Evolutionary conservation across 768 basidiomycete genomes (phyloP).

Genomic region (Lanmaoa pseudosensibilis): DNA sequence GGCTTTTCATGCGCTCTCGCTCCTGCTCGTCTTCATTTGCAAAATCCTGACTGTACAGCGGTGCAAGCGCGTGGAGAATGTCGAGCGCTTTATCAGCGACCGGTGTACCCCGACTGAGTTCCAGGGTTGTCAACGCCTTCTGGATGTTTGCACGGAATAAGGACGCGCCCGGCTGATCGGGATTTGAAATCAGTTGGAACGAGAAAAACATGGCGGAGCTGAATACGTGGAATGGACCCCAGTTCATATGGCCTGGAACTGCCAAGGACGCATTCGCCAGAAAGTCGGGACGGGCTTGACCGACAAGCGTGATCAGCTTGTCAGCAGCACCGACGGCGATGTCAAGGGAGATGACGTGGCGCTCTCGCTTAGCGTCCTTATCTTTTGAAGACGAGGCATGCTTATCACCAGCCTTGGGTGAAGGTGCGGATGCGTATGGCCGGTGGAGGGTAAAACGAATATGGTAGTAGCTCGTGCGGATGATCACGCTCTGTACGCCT

Average conservation of each 20-base stretch:
- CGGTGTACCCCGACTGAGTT: conserved; percentile 60
- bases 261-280: conserved; percentile 65
- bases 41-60: conserved; percentile 70
- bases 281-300: conserved; percentile 75
- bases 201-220: conserved; percentile 89
- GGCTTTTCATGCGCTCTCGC: conserved; percentile 58
- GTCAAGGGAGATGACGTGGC: conserved; percentile 60
- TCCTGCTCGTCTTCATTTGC: conserved; percentile 47
- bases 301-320: conserved; percentile 74
- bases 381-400: conserved; percentile 31
- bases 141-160: conserved; percentile 75
- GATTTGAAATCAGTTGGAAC: conserved; percentile 81
- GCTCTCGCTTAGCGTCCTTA: conserved; percentile 35
- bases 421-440: conserved; percentile 54
- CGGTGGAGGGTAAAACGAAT: conserved; percentile 84
- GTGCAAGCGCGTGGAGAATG: conserved; percentile 69
- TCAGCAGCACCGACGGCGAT: conserved; percentile 76
- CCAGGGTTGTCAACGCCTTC: conserved; percentile 64
- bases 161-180: conserved; percentile 75
- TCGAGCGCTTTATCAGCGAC: conserved; percentile 76
- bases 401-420: conserved; percentile 27
- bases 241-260: conserved; percentile 81
- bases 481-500: conserved; percentile 80
- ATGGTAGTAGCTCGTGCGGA: conserved; percentile 75
- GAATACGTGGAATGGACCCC: conserved; percentile 83